Evolutionary conservation across 139 green algal species (phyloP).

Genomic region (Chlorella sp.): DNA sequence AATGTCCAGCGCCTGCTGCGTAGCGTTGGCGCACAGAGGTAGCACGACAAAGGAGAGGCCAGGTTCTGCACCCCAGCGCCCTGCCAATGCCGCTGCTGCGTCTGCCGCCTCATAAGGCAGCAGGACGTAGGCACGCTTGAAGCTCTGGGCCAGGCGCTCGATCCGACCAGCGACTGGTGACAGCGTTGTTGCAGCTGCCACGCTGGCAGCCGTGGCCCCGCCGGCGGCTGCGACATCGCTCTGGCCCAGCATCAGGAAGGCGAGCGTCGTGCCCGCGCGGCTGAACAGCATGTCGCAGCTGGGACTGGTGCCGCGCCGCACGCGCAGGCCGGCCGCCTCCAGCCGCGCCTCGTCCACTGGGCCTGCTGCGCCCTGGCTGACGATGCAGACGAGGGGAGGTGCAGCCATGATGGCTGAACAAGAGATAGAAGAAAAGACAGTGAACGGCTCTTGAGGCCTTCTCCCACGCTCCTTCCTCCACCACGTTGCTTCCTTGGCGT

Average conservation of each 20-base stretch:
- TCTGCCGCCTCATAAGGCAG: constrained; percentile 3
- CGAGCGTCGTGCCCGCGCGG: not conserved
- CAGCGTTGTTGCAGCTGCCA: not conserved
- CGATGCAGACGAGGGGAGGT: not conserved
- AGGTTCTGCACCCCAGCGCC: too few species aligned
- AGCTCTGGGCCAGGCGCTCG: not conserved
- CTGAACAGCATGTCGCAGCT: constrained; percentile 6
- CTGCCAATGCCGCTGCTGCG: too few species aligned
- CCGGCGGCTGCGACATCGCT: too few species aligned
- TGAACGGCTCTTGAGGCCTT: too few species aligned
- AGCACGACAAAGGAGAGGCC: constrained; percentile 5
- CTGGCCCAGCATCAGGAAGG: constrained; percentile 12
- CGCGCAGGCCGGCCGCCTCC: constrained; percentile 1
- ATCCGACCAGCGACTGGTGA: not conserved
- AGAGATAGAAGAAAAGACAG: constrained; percentile 1
- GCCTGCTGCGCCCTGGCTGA: not conserved
- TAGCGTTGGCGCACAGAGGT: constrained; percentile 5
- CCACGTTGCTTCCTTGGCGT: too few species aligned
- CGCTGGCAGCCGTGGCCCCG: not conserved
- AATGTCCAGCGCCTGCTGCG: constrained; percentile 4
- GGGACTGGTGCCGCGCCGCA: not conserved
- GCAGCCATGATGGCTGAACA: not conserved
- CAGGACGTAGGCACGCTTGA: constrained; percentile 13
- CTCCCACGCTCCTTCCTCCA: too few species aligned
- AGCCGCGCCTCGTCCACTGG: constrained; percentile 1